Evolutionary conservation across 768 basidiomycete species (phyloP).

Genomic region (Termitomyces sp.): DNA sequence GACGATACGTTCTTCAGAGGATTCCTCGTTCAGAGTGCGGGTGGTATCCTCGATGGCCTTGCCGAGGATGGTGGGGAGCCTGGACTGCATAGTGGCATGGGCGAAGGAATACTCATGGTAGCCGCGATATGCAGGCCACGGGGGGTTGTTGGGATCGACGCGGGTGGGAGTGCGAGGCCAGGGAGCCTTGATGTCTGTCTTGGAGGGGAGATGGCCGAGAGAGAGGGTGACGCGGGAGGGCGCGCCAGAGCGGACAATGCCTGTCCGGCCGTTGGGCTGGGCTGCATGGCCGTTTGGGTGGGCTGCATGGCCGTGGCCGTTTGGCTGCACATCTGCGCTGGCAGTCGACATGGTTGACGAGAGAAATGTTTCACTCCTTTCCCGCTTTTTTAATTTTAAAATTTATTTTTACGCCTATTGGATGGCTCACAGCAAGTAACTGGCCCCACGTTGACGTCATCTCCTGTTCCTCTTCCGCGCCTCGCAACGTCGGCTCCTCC

Average conservation of each 20-base stretch:
- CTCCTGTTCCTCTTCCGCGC: not conserved
- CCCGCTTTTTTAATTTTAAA: not conserved
- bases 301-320: not conserved
- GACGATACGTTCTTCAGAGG: slow-evolving; percentile 73
- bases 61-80: slow-evolving; percentile 90
- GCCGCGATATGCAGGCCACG: slow-evolving; percentile 77
- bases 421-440: not conserved
- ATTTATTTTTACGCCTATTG: not conserved
- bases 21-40: slow-evolving; percentile 83
- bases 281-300: not conserved
- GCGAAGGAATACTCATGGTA: slow-evolving; percentile 82
- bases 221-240: slow-evolving; percentile 65
- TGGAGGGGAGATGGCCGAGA: slow-evolving; percentile 69
- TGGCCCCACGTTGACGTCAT: slow-evolving; percentile 10
- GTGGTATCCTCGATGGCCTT: slow-evolving; percentile 93
- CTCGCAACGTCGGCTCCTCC: not conserved
- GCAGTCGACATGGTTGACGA: slow-evolving; percentile 9
- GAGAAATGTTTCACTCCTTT: not conserved
- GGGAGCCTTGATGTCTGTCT: slow-evolving; percentile 63
- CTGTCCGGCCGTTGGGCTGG: not conserved
- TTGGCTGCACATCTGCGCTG: not conserved
- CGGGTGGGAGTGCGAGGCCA: slow-evolving; percentile 75
- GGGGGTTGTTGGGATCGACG: slow-evolving; percentile 81
- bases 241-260: slow-evolving; percentile 21
- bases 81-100: slow-evolving; percentile 93